Evolutionary conservation across 2,329 filamentous ascomycete genomes (phyloP), one percentile per base, ranked within the genome.

Genomic region (Coniochaeta sp.): DNA sequence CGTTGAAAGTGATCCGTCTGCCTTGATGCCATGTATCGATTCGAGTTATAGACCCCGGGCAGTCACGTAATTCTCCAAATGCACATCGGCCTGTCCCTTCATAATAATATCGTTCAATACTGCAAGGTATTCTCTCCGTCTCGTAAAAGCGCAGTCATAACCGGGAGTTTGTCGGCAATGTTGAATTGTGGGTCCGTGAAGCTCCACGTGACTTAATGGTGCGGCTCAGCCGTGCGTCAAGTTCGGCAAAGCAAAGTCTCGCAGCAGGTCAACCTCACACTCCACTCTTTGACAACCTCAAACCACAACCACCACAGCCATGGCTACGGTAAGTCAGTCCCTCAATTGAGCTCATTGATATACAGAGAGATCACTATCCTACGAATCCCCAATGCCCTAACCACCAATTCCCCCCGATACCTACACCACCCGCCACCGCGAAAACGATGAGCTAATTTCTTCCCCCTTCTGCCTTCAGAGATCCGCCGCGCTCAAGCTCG

Each of bases 401-500:
- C 10, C 28, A 28, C 13, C 46, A 48, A 49, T 49, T n/a, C 9
- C 18, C 16, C 18, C 30, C 12, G 13, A 28, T 10, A n/a, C 27
- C 18, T 16, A 18, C 26, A 7, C 45, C 30, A 22, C 6, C 45
- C n/a, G 6, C 26, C 27, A 20, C n/a, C n/a, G 26, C 45, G 45
- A n/a, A n/a, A n/a, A 48, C 45, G n/a, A 48, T 62, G 77, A 79
- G 77, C 78, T 81, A 79, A 81, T 79, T 79, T 76, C 67, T 60
- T 6, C 9, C 61, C 55, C 60, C 58, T 52, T 60, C 55, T 10
- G 50, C n/a, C 49, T 58, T 72, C 73, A 97, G 92, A 88, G 91
- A 83, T 96, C 90, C 83, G 91, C 92, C 81, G 91, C 92, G 75
- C 84, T 95, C 76, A 99, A 97, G 85, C 84, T 99, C 82, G 94